Percentiles rank a stretch among this genome's conserved stretches.
These are phyloP conservation scores for Calonectria montana DNA, from an alignment of 2,329 filamentous ascomycete genomes.

Conservation along the genomic window DNA sequence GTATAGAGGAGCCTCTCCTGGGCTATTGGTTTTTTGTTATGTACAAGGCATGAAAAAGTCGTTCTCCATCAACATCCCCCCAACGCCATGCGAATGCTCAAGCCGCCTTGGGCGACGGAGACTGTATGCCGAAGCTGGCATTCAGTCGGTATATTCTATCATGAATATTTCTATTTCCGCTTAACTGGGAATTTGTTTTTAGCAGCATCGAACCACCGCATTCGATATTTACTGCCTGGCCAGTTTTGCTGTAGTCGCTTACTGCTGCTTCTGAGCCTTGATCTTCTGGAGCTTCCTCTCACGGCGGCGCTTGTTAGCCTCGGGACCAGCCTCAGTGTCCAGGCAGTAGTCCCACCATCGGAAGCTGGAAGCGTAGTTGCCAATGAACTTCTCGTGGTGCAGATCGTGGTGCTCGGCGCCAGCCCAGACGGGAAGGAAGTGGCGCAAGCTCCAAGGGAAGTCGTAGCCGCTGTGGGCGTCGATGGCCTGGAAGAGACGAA, in stretches of 20 bases:
- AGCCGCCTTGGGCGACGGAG: conserved; percentile 34
- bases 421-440: conserved; percentile 98
- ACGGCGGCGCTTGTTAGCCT: conserved; percentile 85
- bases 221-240: conserved; percentile 28
- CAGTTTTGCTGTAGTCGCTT: conserved; percentile 43
- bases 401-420: conserved; percentile 96
- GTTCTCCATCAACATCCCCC: conserved; percentile 41
- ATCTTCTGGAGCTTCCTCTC: conserved; percentile 78
- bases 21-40: conserved; percentile 42
- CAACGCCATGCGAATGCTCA: conserved; percentile 47
- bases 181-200: conserved; percentile 21
- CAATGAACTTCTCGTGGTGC: conserved; percentile 98
- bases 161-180: conserved; percentile 31
- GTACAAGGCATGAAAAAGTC: conserved; percentile 45
- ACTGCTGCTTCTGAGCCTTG: conserved; percentile 75
- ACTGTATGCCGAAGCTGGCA: conserved; percentile 32
- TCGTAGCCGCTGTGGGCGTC: conserved; percentile 98
- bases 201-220: conserved; percentile 39
- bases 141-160: conserved; percentile 39
- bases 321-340: conserved; percentile 92
- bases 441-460: conserved; percentile 96
- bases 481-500: conserved; percentile 96
- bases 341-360: conserved; percentile 97
- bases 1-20: conserved; percentile 43
- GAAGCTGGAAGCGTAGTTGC: conserved; percentile 98